Percentiles rank a stretch among this genome's conserved stretches.
Conservation (phyloP, 345 rosid species). For the Melaleuca alternifolia region DNA sequence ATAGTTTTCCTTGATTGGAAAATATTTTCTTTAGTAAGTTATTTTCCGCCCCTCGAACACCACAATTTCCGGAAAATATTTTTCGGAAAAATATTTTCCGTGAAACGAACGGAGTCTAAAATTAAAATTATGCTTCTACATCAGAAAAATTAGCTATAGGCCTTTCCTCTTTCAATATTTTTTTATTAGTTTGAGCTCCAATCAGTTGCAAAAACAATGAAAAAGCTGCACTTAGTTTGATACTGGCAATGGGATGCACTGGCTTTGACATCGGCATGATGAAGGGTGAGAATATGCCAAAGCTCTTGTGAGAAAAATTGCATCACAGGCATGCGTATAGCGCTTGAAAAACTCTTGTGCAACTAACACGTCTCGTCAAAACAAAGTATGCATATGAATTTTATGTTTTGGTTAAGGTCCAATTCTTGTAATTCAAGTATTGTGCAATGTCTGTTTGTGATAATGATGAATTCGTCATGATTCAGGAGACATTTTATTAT, state of each 20-base stretch:
- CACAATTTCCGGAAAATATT: no score
- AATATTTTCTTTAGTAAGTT: no score
- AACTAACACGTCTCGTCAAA: not conserved
- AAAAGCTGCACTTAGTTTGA: not conserved
- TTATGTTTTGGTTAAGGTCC: not conserved
- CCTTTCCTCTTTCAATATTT: not conserved
- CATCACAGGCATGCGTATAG: not conserved
- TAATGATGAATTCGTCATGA: not conserved
- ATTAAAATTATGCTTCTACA: not conserved
- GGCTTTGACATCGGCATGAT: not conserved
- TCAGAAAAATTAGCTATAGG: not conserved
- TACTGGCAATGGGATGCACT: not conserved
- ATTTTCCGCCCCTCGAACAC: no score
- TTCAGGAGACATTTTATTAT: not conserved
- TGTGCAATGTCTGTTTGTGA: not conserved
- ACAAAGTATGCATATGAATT: not conserved
- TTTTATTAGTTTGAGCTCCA: not conserved
- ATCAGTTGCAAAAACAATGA: not conserved
- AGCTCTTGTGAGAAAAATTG: not conserved
- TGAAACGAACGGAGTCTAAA: no score
- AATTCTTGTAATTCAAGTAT: not conserved
- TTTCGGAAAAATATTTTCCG: no score
- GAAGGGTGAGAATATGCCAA: not conserved
- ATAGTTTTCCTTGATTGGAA: no score
- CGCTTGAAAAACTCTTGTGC: not conserved